A percentile compares a stretch with the other conserved stretches of the same genome.
These are phyloP conservation scores for Trametopsis cervina DNA, from an alignment of 768 basidiomycete species.

Conservation along the genomic window DNA sequence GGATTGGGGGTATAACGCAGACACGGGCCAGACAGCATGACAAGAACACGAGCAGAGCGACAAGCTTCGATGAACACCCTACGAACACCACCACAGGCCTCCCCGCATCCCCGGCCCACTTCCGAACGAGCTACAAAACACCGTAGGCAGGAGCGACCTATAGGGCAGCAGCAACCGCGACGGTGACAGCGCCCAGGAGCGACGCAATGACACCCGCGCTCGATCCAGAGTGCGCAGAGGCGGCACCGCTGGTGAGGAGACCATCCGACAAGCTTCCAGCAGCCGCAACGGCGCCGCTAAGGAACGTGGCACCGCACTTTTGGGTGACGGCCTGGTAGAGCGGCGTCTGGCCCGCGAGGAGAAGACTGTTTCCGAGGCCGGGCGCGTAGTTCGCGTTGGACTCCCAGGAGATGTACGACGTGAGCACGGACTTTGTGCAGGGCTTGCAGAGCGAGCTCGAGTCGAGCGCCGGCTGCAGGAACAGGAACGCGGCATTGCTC, in stretches of 20 bases:
- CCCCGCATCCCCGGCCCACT: too few relatives aligned
- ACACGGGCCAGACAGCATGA: too few relatives aligned
- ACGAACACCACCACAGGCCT: too few relatives aligned
- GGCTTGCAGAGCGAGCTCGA: constrained; percentile 62
- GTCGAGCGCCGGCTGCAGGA: constrained; percentile 49
- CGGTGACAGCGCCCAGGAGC: constrained; percentile 27
- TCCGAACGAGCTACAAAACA: too few relatives aligned
- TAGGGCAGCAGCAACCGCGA: constrained; percentile 25
- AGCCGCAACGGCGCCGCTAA: constrained; percentile 58
- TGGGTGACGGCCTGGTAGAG: constrained; percentile 57
- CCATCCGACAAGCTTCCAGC: constrained; percentile 50
- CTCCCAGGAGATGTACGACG: constrained; percentile 74
- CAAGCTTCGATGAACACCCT: too few relatives aligned
- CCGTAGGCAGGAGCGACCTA: too few relatives aligned
- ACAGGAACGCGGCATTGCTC: constrained; percentile 76
- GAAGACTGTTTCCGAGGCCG: constrained; percentile 55
- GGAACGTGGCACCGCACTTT: constrained; percentile 70
- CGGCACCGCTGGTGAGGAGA: constrained; percentile 26
- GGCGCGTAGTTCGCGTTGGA: constrained; percentile 64
- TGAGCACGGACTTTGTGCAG: constrained; percentile 75
- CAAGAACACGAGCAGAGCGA: too few relatives aligned
- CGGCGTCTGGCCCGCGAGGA: constrained; percentile 56
- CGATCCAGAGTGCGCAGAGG: constrained; percentile 20
- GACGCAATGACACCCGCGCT: constrained; percentile 25
- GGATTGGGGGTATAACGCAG: too few relatives aligned